Base-by-base conservation (phyloP, 768 basidiomycete genomes). In the Agrocybe pediades region DNA sequence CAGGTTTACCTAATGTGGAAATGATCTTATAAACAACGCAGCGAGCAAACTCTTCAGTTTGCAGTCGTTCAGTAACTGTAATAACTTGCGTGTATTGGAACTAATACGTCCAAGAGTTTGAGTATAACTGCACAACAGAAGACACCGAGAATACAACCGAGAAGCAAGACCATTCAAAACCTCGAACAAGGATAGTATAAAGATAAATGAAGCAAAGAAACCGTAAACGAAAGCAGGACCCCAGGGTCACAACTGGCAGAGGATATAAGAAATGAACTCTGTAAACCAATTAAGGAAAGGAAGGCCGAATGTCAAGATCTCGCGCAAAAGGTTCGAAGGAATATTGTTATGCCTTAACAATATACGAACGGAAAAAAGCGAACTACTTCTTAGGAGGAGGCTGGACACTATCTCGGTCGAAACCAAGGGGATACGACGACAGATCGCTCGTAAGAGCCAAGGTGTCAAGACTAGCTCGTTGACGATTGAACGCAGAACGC, bases 381-480 rank as follows among this genome's bases (percentile, higher is more conserved):
- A 19, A 19, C 56, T 51, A 58, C 42, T 62, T 60, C 42, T 54
- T 55, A 17, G 62, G 72, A 17, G 62, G 72, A 56, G 58, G 69
- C 49, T 54, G 71, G 16, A 71, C 64, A 46, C 72, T 76, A 49
- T 78, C 77, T 33, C 74, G 73, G 63, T 92, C 87, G 62, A 89
- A 91, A 26, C 82, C 83, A 50, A 93, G 78, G 15, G 91, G 90
- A 63, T 90, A 92, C n/a, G 88, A 88, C 40, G 89, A 84, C 51
- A 94, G 69, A 68, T 92, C 92, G 61, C 79, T 86, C 56, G 91
- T 93, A 54, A 94, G 78, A 2, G 88, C 90, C 27, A 94, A 76
- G 0, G 92, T 93, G 62, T 94, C 92, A 59, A 94, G 72, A 65
- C 91, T 93, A 24, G 92, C 92, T 48, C 92, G 83, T 67, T 85